Percentiles rank a stretch among this genome's conserved stretches.
Evolutionary conservation across 768 basidiomycete genomes (phyloP).

Genomic region (Suillus bovinus): DNA sequence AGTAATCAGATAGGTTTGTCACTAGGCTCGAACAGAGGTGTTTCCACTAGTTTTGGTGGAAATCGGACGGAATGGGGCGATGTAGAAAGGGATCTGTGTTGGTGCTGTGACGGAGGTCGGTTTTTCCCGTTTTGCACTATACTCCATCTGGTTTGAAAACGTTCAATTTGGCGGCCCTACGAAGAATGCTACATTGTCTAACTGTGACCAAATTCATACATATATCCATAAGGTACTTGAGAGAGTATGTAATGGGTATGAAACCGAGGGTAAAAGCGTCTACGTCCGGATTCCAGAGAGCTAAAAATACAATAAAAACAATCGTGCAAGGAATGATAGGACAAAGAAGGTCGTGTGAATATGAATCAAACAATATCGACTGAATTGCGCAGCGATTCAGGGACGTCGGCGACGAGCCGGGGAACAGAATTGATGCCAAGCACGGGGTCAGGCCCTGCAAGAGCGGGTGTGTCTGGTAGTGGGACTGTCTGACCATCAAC

Average conservation of each 20-base stretch:
- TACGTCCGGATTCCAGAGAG: constrained; percentile 6
- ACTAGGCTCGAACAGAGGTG: no score
- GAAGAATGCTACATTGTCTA: constrained; percentile 29
- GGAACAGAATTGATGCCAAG: constrained; percentile 19
- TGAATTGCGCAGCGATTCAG: constrained; percentile 15
- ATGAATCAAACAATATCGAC: constrained; percentile 19
- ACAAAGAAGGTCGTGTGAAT: neutral
- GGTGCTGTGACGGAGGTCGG: no score
- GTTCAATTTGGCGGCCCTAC: neutral
- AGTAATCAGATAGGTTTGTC: no score
- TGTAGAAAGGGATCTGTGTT: no score
- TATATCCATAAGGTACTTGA: constrained; percentile 21
- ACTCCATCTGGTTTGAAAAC: neutral
- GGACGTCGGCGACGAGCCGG: constrained; percentile 21
- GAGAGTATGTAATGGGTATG: constrained; percentile 24
- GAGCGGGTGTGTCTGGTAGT: constrained; percentile 19
- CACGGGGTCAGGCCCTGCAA: constrained; percentile 17
- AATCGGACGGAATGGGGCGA: no score
- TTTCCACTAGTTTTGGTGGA: no score
- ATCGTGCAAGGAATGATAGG: constrained; percentile 1
- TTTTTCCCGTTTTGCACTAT: no score
- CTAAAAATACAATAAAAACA: constrained; percentile 32
- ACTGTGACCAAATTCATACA: constrained; percentile 25
- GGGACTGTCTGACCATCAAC: constrained; percentile 16
- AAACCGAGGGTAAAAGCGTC: neutral